Conservation (phyloP, 306 rosid genomes). For the Acmispon strigosus region DNA sequence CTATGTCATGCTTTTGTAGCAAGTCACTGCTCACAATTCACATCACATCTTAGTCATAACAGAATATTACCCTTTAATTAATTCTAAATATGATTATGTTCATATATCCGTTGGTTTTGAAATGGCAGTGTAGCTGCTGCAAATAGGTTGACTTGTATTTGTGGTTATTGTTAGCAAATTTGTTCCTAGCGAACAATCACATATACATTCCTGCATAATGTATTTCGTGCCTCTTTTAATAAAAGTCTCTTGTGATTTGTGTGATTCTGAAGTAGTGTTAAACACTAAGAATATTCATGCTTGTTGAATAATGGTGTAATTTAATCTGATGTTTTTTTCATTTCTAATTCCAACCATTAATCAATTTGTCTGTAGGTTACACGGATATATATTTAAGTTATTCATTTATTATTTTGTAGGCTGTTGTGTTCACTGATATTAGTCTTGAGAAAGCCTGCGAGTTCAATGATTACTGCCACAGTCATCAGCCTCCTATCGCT, state of each 20-base stretch:
- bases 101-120: not conserved
- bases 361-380: slow-evolving; percentile 4
- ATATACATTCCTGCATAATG: too few relatives aligned
- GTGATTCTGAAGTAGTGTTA: not conserved
- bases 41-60: not conserved
- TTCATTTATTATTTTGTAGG: slow-evolving; percentile 44
- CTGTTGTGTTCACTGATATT: slow-evolving; percentile 76
- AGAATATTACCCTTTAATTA: not conserved
- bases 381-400: not conserved
- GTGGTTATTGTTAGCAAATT: not conserved
- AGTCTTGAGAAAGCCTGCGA: slow-evolving; percentile 69
- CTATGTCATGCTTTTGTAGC: not conserved
- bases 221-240: not conserved
- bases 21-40: too few relatives aligned
- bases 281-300: not conserved
- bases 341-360: not conserved
- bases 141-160: not conserved
- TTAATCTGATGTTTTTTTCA: not conserved
- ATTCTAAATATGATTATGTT: not conserved
- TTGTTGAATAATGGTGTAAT: not conserved
- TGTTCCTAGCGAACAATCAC: not conserved
- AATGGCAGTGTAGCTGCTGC: not conserved
- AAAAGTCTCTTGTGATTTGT: not conserved
- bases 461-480: slow-evolving; percentile 76
- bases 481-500: slow-evolving; percentile 81